Percentiles rank a stretch among this genome's conserved stretches.
Conservation (phyloP, 768 basidiomycete species). For the Dioszegia aurantiaca region DNA sequence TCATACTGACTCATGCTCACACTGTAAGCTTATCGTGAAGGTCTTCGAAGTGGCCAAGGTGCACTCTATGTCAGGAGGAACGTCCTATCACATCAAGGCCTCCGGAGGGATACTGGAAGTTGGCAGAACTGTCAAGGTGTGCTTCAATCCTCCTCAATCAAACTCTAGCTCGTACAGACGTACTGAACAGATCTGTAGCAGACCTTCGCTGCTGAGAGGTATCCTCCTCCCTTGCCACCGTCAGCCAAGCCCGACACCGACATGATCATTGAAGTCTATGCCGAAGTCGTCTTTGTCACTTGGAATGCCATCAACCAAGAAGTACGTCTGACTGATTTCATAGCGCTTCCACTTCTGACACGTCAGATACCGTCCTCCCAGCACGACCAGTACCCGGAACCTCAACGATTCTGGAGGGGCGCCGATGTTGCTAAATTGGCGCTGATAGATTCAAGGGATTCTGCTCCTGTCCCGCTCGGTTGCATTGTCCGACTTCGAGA, state of each 20-base stretch:
- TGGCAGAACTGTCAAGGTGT: conserved; percentile 57
- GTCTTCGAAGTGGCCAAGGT: conserved; percentile 79
- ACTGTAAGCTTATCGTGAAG: conserved; percentile 53
- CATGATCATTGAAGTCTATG: conserved; percentile 3
- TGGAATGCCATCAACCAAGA: conserved; percentile 88
- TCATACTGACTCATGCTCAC: background rate
- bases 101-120: conserved; percentile 70
- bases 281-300: conserved; percentile 56
- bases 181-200: too few relatives aligned
- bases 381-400: conserved; percentile 63
- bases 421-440: conserved; percentile 64
- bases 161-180: too few relatives aligned
- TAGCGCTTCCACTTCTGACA: conserved; percentile 1
- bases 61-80: conserved; percentile 61
- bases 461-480: conserved; percentile 67
- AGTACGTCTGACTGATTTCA: conserved; percentile 55
- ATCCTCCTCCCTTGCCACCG: conserved; percentile 1
- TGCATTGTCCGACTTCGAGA: conserved; percentile 68
- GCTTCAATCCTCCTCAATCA: background rate
- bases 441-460: conserved; percentile 62
- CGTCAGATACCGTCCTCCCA: conserved; percentile 62
- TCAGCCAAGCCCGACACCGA: conserved; percentile 17
- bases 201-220: too few relatives aligned
- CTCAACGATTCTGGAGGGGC: conserved; percentile 72
- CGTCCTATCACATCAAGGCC: conserved; percentile 71